Conservation (phyloP, 148 eudicot genomes). For the Fagopyrum tataricum region DNA sequence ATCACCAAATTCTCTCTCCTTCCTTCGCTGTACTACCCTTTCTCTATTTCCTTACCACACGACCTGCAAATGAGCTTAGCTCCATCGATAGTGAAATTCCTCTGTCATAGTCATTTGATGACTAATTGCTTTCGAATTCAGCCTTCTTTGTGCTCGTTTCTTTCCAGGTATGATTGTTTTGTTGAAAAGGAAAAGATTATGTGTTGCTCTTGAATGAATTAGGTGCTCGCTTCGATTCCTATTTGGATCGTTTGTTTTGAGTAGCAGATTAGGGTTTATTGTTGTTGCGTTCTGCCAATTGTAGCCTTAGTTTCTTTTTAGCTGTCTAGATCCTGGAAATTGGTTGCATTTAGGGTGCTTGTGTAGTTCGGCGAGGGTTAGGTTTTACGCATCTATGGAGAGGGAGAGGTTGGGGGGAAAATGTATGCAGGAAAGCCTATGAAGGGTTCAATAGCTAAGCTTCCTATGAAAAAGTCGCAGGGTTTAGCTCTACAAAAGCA, state of each 20-base stretch:
- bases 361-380: neutral
- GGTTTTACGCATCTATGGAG: neutral
- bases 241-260: neutral
- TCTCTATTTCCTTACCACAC: neutral
- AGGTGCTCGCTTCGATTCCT: neutral
- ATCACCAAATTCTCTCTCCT: neutral
- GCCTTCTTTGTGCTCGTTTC: neutral
- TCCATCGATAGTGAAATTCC: neutral
- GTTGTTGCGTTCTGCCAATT: neutral
- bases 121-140: neutral
- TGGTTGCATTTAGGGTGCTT: neutral
- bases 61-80: neutral
- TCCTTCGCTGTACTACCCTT: neutral
- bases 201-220: neutral
- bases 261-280: neutral
- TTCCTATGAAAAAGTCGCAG: conserved; percentile 10
- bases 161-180: neutral
- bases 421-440: neutral
- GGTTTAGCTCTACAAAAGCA: conserved; percentile 21
- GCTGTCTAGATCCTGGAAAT: neutral
- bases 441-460: conserved; percentile 33
- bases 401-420: neutral
- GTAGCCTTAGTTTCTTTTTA: neutral
- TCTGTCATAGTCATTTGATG: neutral
- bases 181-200: neutral